phyloP scores from a whole-genome alignment of 2,329 filamentous ascomycete genomes.

The Ceratocystis papillata region DNA sequence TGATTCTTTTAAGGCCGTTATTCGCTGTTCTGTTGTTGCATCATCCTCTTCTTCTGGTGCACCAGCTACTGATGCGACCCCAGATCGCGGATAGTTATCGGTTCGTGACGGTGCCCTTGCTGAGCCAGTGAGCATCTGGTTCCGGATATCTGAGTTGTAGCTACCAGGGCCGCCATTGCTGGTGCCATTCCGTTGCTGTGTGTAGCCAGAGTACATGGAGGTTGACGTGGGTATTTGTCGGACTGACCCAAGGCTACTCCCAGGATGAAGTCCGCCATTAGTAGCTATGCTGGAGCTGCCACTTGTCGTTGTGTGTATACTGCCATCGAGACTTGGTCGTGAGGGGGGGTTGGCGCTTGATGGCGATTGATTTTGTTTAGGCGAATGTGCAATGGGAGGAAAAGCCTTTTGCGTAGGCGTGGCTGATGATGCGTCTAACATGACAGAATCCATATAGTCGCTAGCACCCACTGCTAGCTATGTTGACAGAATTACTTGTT shows the following conservation, averaged over 20 bases:
- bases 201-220: conserved; percentile 48
- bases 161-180: conserved; percentile 56
- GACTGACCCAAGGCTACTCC: conserved; percentile 49
- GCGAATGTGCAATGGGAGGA: conserved; percentile 26
- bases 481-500: background rate
- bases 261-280: conserved; percentile 29
- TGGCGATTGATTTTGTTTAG: conserved; percentile 30
- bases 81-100: conserved; percentile 33
- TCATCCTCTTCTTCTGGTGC: conserved; percentile 47
- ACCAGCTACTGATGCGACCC: conserved; percentile 16
- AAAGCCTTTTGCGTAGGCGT: conserved; percentile 46
- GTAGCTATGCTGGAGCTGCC: conserved; percentile 38
- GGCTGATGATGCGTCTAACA: conserved; percentile 42
- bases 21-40: conserved; percentile 55
- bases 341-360: conserved; percentile 33
- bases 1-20: conserved; percentile 66
- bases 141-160: conserved; percentile 80
- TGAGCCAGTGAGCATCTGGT: conserved; percentile 48
- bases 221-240: conserved; percentile 47
- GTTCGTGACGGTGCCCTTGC: conserved; percentile 51
- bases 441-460: conserved; percentile 29
- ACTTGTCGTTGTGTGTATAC: conserved; percentile 46
- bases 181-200: conserved; percentile 23
- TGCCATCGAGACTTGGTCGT: conserved; percentile 28
- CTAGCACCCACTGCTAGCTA: conserved; percentile 10